phyloP scores from a whole-genome alignment of 2,329 filamentous ascomycete genomes.

The Periconia sp. region DNA sequence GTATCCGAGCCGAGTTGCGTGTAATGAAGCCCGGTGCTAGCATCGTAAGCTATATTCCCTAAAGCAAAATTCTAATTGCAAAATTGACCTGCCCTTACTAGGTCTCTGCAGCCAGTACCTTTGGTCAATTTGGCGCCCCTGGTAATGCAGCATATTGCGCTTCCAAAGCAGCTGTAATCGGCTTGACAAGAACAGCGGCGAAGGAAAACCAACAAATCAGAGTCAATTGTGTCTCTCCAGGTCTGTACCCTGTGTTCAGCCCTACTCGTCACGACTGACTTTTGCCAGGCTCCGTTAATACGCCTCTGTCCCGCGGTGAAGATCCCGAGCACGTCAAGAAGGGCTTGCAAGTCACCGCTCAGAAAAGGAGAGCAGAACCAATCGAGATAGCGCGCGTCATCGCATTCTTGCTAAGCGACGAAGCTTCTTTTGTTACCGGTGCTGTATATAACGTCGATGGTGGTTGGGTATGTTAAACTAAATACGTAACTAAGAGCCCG shows the following conservation, averaged over 20 bases:
- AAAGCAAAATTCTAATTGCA: background rate
- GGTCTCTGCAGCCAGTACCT: slow-evolving; percentile 34
- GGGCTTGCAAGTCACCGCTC: slow-evolving; percentile 20
- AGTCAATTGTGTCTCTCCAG: slow-evolving; percentile 26
- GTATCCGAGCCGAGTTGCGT: slow-evolving; percentile 24
- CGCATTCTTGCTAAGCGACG: slow-evolving; percentile 20
- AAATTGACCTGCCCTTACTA: background rate
- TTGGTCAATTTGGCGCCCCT: slow-evolving; percentile 28
- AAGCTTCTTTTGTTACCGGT: slow-evolving; percentile 17
- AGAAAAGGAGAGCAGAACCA: slow-evolving; percentile 21
- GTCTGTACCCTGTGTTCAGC: slow-evolving; percentile 8
- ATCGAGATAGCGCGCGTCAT: slow-evolving; percentile 23
- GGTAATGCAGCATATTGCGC: slow-evolving; percentile 33
- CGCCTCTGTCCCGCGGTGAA: slow-evolving; percentile 24
- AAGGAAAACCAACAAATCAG: slow-evolving; percentile 29
- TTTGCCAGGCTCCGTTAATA: slow-evolving; percentile 20
- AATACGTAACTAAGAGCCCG: too few relatives aligned
- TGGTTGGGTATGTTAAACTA: slow-evolving; percentile 20
- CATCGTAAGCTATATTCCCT: slow-evolving; percentile 17
- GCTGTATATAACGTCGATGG: slow-evolving; percentile 20
- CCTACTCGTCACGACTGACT: background rate
- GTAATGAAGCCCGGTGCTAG: slow-evolving; percentile 19
- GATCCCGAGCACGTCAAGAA: slow-evolving; percentile 19
- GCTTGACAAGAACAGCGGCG: slow-evolving; percentile 37
- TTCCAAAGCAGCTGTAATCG: slow-evolving; percentile 42